phyloP scores from a whole-genome alignment of 2,329 filamentous ascomycete genomes.

The Ophiostoma ulmi region DNA sequence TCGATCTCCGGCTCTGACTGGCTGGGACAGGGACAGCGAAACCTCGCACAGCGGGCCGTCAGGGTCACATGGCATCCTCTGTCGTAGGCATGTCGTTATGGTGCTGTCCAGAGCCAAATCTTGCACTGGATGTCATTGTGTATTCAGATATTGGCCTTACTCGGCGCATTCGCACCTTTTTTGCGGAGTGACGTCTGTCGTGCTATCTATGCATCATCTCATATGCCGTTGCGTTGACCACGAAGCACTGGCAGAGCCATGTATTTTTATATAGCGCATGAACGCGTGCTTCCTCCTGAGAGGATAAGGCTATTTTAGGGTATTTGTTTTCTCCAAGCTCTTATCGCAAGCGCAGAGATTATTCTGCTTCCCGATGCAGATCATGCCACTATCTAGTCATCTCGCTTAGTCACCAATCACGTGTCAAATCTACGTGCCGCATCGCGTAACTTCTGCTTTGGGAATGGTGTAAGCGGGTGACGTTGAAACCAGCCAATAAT shows the following conservation, averaged over 20 bases:
- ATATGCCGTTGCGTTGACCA: neutral
- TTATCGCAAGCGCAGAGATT: neutral
- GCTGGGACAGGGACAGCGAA: neutral
- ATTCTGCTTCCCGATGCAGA: neutral
- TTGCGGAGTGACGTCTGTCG: neutral
- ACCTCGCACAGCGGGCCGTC: slow-evolving; percentile 6
- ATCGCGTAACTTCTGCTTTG: slow-evolving; percentile 7
- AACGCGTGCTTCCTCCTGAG: neutral
- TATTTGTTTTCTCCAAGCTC: neutral
- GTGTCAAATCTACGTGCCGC: neutral
- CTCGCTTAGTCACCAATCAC: neutral
- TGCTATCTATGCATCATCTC: neutral
- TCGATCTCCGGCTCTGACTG: neutral
- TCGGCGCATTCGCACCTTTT: neutral
- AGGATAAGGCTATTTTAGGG: neutral
- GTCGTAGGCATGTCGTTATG: neutral
- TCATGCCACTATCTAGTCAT: neutral
- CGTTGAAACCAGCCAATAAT: neutral
- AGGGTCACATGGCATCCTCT: neutral
- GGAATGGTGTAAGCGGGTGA: slow-evolving; percentile 1
- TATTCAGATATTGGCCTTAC: neutral
- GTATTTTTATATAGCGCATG: neutral
- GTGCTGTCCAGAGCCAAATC: neutral
- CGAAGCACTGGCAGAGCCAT: neutral
- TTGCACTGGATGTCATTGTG: neutral